Evolutionary conservation across 345 rosid species (phyloP).

Genomic region (Lepidium didymum): DNA sequence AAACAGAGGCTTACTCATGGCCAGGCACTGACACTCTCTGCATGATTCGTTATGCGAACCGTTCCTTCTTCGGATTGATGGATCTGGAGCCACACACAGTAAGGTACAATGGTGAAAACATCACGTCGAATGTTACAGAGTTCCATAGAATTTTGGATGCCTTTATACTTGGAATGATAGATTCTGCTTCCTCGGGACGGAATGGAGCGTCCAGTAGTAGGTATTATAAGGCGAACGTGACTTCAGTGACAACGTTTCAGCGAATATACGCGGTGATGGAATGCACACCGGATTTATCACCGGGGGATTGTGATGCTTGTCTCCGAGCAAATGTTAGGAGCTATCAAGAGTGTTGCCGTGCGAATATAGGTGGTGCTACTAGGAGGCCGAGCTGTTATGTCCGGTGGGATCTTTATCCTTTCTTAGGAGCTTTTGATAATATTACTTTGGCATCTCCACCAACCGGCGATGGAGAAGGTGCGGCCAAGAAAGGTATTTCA

Average conservation of each 20-base stretch:
- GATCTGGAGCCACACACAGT: neutral
- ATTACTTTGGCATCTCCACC: neutral
- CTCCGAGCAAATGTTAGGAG: slow-evolving; percentile 2
- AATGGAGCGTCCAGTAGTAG: slow-evolving; percentile 1
- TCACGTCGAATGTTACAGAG: neutral
- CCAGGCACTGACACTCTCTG: slow-evolving; percentile 22
- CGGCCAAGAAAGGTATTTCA: neutral
- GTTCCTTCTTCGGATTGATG: neutral
- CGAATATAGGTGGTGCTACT: slow-evolving; percentile 25
- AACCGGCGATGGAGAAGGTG: neutral
- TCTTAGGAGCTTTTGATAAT: slow-evolving; percentile 27
- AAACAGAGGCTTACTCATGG: slow-evolving; percentile 21
- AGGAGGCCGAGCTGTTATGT: slow-evolving; percentile 33
- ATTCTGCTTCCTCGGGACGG: neutral
- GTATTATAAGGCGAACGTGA: slow-evolving; percentile 22
- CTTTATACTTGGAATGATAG: neutral
- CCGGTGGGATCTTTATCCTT: slow-evolving; percentile 29
- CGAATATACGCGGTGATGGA: slow-evolving; percentile 23
- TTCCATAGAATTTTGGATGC: slow-evolving; percentile 25
- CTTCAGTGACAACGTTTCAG: neutral
- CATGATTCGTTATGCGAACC: slow-evolving; percentile 26
- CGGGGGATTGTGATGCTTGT: slow-evolving; percentile 17
- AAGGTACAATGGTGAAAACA: neutral
- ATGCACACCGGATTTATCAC: slow-evolving; percentile 41
- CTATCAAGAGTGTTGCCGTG: slow-evolving; percentile 21